A percentile compares a stretch with the other conserved stretches of the same genome.
These are phyloP conservation scores for Phytophthora tentaculata DNA, from an alignment of 352 stramenopile genomes.

Conservation along the genomic window DNA sequence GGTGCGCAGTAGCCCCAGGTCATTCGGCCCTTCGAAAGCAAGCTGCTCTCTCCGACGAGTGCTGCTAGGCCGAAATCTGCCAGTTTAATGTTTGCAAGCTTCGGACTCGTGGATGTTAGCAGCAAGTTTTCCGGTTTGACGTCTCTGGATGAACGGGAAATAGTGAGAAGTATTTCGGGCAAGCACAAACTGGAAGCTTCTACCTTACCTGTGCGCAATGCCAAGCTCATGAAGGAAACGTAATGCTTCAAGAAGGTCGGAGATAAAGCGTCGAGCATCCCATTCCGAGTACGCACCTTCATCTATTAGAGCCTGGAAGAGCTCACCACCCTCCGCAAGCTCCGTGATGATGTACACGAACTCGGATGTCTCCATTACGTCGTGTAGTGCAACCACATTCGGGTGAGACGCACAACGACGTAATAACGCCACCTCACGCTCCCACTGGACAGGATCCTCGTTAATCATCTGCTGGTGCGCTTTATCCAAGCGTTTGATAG, in stretches of 20 bases:
- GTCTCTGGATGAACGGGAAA: slow-evolving; percentile 42
- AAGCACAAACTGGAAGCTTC: too few relatives aligned
- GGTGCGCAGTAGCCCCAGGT: slow-evolving; percentile 75
- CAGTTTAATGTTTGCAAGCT: slow-evolving; percentile 76
- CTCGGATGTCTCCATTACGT: slow-evolving; percentile 55
- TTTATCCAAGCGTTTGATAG: slow-evolving; percentile 76
- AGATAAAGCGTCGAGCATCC: slow-evolving; percentile 56
- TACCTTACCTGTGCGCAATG: slow-evolving; percentile 69
- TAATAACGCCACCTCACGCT: slow-evolving; percentile 60
- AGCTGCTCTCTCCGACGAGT: slow-evolving; percentile 52
- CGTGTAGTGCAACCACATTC: slow-evolving; percentile 62
- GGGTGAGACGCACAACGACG: slow-evolving; percentile 53
- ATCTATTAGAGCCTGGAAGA: slow-evolving; percentile 75
- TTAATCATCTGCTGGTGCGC: slow-evolving; percentile 9
- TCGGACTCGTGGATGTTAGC: slow-evolving; percentile 73
- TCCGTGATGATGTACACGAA: slow-evolving; percentile 72
- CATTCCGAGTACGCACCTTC: slow-evolving; percentile 82
- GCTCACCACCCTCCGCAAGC: slow-evolving; percentile 61
- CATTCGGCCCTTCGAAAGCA: slow-evolving; percentile 55
- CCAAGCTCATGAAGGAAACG: slow-evolving; percentile 69
- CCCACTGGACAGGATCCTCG: slow-evolving; percentile 37
- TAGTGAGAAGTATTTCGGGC: slow-evolving; percentile 1
- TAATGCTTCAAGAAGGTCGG: slow-evolving; percentile 65
- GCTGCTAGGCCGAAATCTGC: slow-evolving; percentile 87
- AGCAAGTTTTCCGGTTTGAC: slow-evolving; percentile 90